phyloP scores from a whole-genome alignment of 345 rosid species.

The Populus tremula region DNA sequence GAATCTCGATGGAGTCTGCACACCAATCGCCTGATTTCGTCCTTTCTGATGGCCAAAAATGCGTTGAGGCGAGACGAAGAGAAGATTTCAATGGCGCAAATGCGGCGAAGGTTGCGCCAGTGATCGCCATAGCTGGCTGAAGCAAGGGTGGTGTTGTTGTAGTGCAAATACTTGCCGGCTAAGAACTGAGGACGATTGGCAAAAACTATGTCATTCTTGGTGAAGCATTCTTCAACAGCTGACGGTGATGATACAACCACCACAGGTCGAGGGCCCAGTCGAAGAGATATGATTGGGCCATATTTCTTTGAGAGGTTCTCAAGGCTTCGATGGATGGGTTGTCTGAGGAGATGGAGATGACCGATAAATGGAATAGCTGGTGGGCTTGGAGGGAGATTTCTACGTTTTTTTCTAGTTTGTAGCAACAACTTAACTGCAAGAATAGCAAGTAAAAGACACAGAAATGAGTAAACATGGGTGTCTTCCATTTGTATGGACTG shows the following conservation, averaged over 20 bases:
- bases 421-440: too few relatives aligned
- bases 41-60: slow-evolving; percentile 26
- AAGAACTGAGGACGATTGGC: slow-evolving; percentile 50
- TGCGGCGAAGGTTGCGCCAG: slow-evolving; percentile 63
- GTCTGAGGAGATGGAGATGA: slow-evolving; percentile 18
- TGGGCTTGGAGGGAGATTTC: slow-evolving; percentile 14
- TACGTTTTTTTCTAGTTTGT: background rate
- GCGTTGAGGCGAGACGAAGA: slow-evolving; percentile 30
- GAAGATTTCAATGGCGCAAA: slow-evolving; percentile 40
- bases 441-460: background rate
- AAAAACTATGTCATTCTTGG: slow-evolving; percentile 44
- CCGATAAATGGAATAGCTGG: slow-evolving; percentile 15
- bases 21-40: slow-evolving; percentile 40
- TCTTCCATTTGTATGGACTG: background rate
- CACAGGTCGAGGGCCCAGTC: slow-evolving; percentile 31
- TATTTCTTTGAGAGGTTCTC: slow-evolving; percentile 32
- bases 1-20: slow-evolving; percentile 8
- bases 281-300: slow-evolving; percentile 40
- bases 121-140: slow-evolving; percentile 41
- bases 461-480: too few relatives aligned
- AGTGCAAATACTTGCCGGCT: slow-evolving; percentile 30
- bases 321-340: slow-evolving; percentile 19
- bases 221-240: slow-evolving; percentile 48
- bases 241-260: slow-evolving; percentile 37
- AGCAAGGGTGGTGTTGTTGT: slow-evolving; percentile 34